These are phyloP conservation scores for Lentinula novae-zelandiae DNA, from an alignment of 1,284 basidiomycete genomes.

Conservation along the genomic window DNA sequence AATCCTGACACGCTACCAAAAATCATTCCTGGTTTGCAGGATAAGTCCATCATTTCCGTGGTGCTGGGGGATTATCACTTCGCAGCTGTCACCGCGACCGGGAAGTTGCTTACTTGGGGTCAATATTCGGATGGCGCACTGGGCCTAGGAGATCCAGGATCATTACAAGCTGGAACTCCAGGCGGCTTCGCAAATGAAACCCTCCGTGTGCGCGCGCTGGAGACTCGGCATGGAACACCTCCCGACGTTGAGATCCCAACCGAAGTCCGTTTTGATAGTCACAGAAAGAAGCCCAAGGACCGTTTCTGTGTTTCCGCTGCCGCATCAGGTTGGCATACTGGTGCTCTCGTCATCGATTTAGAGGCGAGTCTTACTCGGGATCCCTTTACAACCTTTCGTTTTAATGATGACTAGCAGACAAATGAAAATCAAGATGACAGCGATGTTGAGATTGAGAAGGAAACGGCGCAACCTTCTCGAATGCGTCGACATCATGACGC, in stretches of 20 bases:
- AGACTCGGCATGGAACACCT: conserved; percentile 30
- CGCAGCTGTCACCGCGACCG: conserved; percentile 76
- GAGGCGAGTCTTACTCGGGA: conserved; percentile 39
- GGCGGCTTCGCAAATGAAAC: conserved; percentile 51
- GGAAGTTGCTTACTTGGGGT: conserved; percentile 85
- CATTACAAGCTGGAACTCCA: conserved; percentile 48
- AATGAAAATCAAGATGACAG: conserved; percentile 26
- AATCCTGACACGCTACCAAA: conserved; percentile 43
- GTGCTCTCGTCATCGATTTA: conserved; percentile 80
- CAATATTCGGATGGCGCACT: conserved; percentile 73
- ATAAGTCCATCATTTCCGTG: conserved; percentile 75
- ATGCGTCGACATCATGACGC: conserved; percentile 4
- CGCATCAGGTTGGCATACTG: conserved; percentile 86
- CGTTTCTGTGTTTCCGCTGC: conserved; percentile 76
- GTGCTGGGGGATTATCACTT: conserved; percentile 89
- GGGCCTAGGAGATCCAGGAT: conserved; percentile 72
- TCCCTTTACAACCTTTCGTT: background rate
- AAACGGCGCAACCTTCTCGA: background rate
- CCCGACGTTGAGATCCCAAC: conserved; percentile 55
- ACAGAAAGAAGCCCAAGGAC: conserved; percentile 42
- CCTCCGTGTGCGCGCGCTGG: conserved; percentile 28
- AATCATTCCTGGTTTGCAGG: conserved; percentile 69
- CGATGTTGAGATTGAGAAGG: conserved; percentile 16
- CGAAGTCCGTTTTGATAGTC: conserved; percentile 67
- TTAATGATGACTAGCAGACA: conserved; percentile 13